Evolutionary conservation across 805 yeast genomes (phyloP), one percentile per base, ranked within the genome.

Genomic region (Naumovozyma dairenensis): DNA sequence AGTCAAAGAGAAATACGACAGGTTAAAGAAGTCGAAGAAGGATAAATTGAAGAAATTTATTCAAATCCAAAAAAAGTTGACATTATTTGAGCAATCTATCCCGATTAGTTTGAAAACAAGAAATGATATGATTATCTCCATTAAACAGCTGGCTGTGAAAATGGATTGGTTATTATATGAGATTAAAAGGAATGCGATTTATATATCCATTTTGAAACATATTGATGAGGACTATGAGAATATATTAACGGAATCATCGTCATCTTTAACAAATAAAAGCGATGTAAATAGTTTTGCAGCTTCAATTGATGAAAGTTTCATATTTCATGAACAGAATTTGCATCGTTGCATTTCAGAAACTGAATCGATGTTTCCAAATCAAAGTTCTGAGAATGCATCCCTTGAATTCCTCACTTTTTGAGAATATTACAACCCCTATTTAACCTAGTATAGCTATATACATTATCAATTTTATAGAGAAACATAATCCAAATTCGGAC

Each of bases 151-250:
- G 39, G 63, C 67, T n/a, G 63, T 72, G 17, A 67, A 70, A 39
- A 51, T 77, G 29, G 77, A 74, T 38, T 71, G 76, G 74, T 53
- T 69, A 24, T 66, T 75, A 65, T 67, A 67, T 37, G 80, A 77
- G 37, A 54, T 66, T 10, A 63, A 67, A 35, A 62, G 72, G 31
- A 61, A 65, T 29, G 52, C 53, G 17, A 60, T 66, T 17, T 69
- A 69, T 48, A 41, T 58, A 12, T 55, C 54, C 24, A 52, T 69
- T 15, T 33, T 51, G n/a, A 37, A 33, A 24, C 20, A 27, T 5
- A 19, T 35, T 4, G 24, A 34, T 15, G 5, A 16, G 2, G 21
- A 24, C 5, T 6, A 18, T 12, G 30, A 31, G 3, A 16, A 28
- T 12, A 18, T 25, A 25, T 12, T 28, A 28, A 9, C 13, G 27